phyloP scores from a whole-genome alignment of 108 stramenopile species.

The Nitzschia sp. region DNA sequence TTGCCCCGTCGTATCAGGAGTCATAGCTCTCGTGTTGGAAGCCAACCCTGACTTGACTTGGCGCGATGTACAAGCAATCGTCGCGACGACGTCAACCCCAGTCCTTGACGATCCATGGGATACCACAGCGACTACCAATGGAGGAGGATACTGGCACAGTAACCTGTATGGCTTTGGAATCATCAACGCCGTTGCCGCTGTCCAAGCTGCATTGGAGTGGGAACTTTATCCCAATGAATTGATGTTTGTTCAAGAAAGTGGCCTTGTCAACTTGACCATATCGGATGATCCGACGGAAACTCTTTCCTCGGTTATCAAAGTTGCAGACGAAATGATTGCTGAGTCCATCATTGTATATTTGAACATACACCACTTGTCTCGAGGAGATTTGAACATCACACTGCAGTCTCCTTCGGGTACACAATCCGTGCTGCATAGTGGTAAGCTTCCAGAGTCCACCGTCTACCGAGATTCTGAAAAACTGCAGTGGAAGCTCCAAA shows the following conservation, averaged over 20 bases:
- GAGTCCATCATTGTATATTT: slow-evolving; percentile 17
- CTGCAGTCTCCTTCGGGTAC: slow-evolving; percentile 31
- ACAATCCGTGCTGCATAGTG: slow-evolving; percentile 22
- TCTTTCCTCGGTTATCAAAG: not conserved
- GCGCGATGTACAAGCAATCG: slow-evolving; percentile 46
- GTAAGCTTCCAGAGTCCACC: slow-evolving; percentile 15
- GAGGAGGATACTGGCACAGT: slow-evolving; percentile 31
- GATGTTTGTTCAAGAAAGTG: slow-evolving; percentile 5
- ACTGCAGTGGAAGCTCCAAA: slow-evolving; percentile 27
- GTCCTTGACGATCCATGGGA: slow-evolving; percentile 18
- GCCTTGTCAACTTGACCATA: slow-evolving; percentile 3
- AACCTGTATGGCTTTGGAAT: slow-evolving; percentile 46
- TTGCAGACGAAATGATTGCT: not conserved
- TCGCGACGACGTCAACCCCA: slow-evolving; percentile 24
- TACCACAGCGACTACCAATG: slow-evolving; percentile 21
- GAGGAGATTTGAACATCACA: slow-evolving; percentile 32
- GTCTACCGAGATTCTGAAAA: not conserved
- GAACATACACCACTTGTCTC: slow-evolving; percentile 16
- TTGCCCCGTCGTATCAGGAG: slow-evolving; percentile 40
- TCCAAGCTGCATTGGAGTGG: slow-evolving; percentile 17
- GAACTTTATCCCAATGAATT: slow-evolving; percentile 8
- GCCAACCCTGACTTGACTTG: slow-evolving; percentile 46
- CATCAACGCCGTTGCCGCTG: slow-evolving; percentile 42
- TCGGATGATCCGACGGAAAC: not conserved
- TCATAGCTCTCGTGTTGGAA: slow-evolving; percentile 45